A percentile compares a stretch with the other conserved stretches of the same genome.
Conservation (phyloP, 1,284 basidiomycete genomes). For the Irpex sp. region DNA sequence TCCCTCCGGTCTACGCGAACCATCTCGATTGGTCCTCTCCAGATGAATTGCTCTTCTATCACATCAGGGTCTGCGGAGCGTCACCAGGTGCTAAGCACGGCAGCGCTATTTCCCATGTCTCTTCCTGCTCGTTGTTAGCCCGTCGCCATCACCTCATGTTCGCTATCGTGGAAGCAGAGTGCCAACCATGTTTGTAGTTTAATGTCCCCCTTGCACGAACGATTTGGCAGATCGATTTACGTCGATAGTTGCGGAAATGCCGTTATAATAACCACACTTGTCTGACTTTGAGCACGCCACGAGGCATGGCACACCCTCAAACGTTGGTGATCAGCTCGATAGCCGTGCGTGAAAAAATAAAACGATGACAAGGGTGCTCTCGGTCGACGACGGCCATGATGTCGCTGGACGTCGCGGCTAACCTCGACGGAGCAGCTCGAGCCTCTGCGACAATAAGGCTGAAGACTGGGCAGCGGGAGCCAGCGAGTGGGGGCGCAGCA, state of each 20-base stretch:
- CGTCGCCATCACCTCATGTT: slow-evolving; percentile 24
- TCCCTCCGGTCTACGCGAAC: not conserved
- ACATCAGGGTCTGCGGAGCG: slow-evolving; percentile 15
- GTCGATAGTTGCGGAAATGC: slow-evolving; percentile 7
- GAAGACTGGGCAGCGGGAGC: not conserved
- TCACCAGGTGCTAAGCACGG: slow-evolving; percentile 8
- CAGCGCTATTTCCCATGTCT: slow-evolving; percentile 1
- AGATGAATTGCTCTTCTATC: slow-evolving; percentile 17
- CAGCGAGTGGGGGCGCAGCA: not conserved
- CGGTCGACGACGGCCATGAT: not conserved
- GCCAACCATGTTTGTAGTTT: slow-evolving; percentile 11
- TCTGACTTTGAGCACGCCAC: not conserved
- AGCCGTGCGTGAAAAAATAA: not conserved
- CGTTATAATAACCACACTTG: not conserved
- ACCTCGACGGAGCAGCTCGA: not conserved
- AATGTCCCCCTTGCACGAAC: not conserved
- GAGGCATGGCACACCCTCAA: slow-evolving; percentile 9
- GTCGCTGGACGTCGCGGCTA: not conserved
- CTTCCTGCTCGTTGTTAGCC: slow-evolving; percentile 6
- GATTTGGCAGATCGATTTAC: slow-evolving; percentile 6
- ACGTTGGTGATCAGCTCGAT: slow-evolving; percentile 7
- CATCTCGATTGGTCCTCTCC: slow-evolving; percentile 15
- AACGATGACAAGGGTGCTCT: not conserved
- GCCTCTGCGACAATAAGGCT: not conserved
- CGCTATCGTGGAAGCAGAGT: slow-evolving; percentile 14